These are phyloP conservation scores for Glycine tomentella DNA, from an alignment of 306 rosid genomes.

Conservation along the genomic window DNA sequence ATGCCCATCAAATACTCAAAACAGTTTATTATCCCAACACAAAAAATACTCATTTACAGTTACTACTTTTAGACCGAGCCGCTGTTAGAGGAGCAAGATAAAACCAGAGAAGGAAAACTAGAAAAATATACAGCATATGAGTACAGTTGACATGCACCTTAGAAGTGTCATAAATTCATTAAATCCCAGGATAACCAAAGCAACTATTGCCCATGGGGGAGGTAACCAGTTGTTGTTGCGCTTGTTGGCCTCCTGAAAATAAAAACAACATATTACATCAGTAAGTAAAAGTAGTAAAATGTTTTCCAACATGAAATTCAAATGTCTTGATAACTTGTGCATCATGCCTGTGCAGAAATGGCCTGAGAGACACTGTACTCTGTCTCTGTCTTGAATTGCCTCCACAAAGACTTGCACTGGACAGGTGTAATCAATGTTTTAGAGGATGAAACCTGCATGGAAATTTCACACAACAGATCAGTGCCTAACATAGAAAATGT, in stretches of 20 bases:
- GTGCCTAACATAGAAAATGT: constrained; percentile 38
- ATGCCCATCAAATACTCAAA: constrained; percentile 5
- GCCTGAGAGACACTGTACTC: constrained; percentile 97
- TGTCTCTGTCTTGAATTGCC: constrained; percentile 93
- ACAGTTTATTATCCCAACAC: constrained; percentile 6
- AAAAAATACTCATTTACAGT: neutral
- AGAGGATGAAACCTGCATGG: constrained; percentile 70
- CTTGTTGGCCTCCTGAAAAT: constrained; percentile 92
- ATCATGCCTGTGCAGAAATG: constrained; percentile 89
- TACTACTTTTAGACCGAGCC: constrained; percentile 20
- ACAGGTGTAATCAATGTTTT: constrained; percentile 93
- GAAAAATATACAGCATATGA: constrained; percentile 37
- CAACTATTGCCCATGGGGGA: constrained; percentile 98
- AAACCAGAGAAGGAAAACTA: constrained; percentile 33
- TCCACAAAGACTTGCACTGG: constrained; percentile 96
- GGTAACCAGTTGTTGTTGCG: constrained; percentile 97
- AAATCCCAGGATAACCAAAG: constrained; percentile 82
- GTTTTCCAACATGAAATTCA: constrained; percentile 9
- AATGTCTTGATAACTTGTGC: constrained; percentile 16
- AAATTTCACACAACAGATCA: constrained; percentile 28
- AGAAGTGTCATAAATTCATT: constrained; percentile 96
- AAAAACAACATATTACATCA: constrained; percentile 22
- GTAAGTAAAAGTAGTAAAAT: constrained; percentile 19
- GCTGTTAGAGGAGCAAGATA: constrained; percentile 23
- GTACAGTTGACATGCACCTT: constrained; percentile 57